Percentiles rank a stretch among this genome's conserved stretches.
phyloP scores from a whole-genome alignment of 352 stramenopile species.

The Globisporangium irregulare region DNA sequence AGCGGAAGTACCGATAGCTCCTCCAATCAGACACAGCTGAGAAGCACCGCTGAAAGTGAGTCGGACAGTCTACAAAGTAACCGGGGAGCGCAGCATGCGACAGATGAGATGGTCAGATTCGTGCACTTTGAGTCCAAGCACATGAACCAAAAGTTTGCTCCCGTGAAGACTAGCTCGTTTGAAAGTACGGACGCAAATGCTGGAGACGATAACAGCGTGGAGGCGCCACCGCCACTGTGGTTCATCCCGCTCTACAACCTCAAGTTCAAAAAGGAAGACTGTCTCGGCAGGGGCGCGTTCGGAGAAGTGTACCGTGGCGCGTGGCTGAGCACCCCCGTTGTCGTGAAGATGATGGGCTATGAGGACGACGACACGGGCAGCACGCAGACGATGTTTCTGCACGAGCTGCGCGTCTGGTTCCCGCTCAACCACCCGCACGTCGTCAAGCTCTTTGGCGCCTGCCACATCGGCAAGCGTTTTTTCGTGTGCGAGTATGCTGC shows the following conservation, averaged over 20 bases:
- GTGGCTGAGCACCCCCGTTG: constrained; percentile 12
- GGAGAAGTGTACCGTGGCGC: constrained; percentile 5
- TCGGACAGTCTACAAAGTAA: not conserved
- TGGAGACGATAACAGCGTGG: too few relatives aligned
- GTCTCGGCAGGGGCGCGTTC: constrained; percentile 7
- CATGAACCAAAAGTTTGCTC: not conserved
- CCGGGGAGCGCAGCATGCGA: not conserved
- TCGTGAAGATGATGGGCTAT: constrained; percentile 17
- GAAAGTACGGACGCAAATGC: not conserved
- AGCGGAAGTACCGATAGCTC: not conserved
- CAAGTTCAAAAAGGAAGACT: constrained; percentile 5
- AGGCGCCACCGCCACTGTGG: not conserved
- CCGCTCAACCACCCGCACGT: constrained; percentile 36
- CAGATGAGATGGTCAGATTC: not conserved
- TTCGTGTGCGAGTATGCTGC: constrained; percentile 33
- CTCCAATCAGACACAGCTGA: not conserved
- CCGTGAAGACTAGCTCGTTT: not conserved
- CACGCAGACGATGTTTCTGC: constrained; percentile 19
- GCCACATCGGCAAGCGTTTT: constrained; percentile 33
- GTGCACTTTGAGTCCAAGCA: not conserved
- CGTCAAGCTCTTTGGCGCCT: constrained; percentile 37
- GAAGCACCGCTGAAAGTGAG: constrained; percentile 2
- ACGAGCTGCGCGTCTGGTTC: constrained; percentile 36
- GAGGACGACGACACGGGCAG: not conserved
- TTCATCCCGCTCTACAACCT: constrained; percentile 12